Evolutionary conservation across 176 grass and related monocot species (phyloP).

Genomic region (Dactylis glomerata): DNA sequence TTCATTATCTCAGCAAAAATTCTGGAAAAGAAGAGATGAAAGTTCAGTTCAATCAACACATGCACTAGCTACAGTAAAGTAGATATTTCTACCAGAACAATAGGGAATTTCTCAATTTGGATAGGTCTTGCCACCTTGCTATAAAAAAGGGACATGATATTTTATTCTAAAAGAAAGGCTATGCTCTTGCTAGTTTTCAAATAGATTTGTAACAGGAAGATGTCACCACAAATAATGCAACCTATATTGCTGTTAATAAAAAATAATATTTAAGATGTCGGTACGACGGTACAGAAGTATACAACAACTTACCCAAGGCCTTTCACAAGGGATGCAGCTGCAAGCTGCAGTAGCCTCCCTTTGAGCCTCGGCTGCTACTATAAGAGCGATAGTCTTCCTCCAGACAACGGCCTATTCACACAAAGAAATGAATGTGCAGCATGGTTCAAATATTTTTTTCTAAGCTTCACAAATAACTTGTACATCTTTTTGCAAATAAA

Average conservation of each 20-base stretch:
- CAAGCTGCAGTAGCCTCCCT: constrained; percentile 89
- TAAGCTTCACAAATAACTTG: no score
- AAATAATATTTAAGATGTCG: constrained; percentile 9
- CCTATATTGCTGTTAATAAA: neutral
- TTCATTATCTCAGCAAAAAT: constrained; percentile 78
- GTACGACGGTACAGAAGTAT: neutral
- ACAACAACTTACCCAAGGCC: constrained; percentile 58
- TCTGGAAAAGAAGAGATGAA: constrained; percentile 37
- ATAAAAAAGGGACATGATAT: neutral
- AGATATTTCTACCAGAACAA: neutral
- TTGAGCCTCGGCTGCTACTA: constrained; percentile 89
- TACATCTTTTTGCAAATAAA: no score
- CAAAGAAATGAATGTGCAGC: constrained; percentile 24
- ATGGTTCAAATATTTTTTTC: no score
- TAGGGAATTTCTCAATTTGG: neutral
- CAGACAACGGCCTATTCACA: constrained; percentile 65
- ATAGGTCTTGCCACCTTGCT: neutral
- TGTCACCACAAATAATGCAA: neutral
- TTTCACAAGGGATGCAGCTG: constrained; percentile 88
- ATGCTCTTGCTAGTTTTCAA: neutral
- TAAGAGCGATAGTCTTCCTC: constrained; percentile 88
- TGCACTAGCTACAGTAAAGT: neutral
- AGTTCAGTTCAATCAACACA: neutral
- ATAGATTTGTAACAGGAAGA: neutral
- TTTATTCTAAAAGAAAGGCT: neutral